Evolutionary conservation across 73 alveolate genomes (phyloP).

Genomic region (Paramecium primaurelia): DNA sequence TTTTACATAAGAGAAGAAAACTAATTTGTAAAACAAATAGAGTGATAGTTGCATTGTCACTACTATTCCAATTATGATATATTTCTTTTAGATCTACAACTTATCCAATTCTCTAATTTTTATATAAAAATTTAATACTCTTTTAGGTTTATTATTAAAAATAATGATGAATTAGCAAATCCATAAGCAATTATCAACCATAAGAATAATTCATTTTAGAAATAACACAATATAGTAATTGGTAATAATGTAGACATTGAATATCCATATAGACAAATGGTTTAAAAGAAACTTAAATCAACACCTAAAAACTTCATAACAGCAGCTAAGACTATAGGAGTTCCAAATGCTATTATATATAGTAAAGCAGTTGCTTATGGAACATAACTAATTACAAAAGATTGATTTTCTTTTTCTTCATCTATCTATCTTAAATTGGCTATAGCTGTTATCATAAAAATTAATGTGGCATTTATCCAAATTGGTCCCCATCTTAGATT

Average conservation of each 20-base stretch:
- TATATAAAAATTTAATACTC: neutral
- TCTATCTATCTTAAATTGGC: conserved; percentile 11
- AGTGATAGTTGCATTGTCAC: neutral
- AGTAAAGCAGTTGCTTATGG: conserved; percentile 29
- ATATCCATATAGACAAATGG: neutral
- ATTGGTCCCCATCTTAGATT: conserved; percentile 26
- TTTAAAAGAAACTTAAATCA: neutral
- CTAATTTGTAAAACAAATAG: neutral
- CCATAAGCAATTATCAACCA: conserved; percentile 14
- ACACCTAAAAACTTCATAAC: conserved; percentile 16
- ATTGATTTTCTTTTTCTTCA: neutral
- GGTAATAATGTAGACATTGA: conserved; percentile 39
- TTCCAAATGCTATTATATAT: neutral
- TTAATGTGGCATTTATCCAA: conserved; percentile 31
- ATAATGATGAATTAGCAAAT: neutral
- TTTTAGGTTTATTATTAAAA: neutral
- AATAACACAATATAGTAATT: neutral
- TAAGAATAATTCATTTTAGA: neutral
- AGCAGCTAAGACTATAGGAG: neutral
- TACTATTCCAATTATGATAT: neutral
- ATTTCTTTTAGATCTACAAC: neutral
- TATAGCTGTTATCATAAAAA: neutral
- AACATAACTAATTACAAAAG: neutral
- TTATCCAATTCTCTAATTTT: conserved; percentile 6
- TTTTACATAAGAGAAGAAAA: neutral